Conservation (phyloP, 169 alveolate genomes). For the Plasmodium knowlesi region DNA sequence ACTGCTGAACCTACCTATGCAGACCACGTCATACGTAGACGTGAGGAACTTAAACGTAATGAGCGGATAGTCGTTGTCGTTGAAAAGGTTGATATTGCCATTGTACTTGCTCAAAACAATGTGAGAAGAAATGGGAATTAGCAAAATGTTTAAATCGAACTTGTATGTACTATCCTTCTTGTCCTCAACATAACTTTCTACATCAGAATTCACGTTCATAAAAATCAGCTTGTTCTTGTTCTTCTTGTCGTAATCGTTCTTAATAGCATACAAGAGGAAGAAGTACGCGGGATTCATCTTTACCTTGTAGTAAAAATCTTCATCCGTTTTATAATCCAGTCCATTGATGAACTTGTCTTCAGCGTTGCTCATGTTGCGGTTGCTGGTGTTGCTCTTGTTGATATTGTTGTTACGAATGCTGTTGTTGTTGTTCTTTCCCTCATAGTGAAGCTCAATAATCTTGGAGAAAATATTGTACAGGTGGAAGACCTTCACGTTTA, state of each 20-base stretch:
- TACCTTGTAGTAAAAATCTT: slow-evolving; percentile 49
- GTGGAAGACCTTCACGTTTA: slow-evolving; percentile 49
- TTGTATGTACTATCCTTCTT: slow-evolving; percentile 27
- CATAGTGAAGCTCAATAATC: slow-evolving; percentile 46
- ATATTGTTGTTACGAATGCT: not conserved
- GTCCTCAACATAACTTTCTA: slow-evolving; percentile 62
- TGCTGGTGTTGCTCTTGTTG: not conserved
- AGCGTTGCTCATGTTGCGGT: not conserved
- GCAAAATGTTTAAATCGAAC: slow-evolving; percentile 19
- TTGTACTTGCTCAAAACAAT: slow-evolving; percentile 22
- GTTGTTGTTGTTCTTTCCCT: not conserved
- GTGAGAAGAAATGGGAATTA: slow-evolving; percentile 49
- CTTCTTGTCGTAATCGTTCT: slow-evolving; percentile 65
- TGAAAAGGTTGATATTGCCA: slow-evolving; percentile 48
- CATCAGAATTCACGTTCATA: slow-evolving; percentile 58
- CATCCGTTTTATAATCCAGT: slow-evolving; percentile 41
- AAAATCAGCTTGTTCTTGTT: slow-evolving; percentile 54
- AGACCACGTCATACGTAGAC: slow-evolving; percentile 28
- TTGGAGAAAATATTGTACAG: slow-evolving; percentile 58
- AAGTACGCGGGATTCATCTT: slow-evolving; percentile 51
- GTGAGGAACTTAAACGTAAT: slow-evolving; percentile 52
- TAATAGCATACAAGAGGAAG: slow-evolving; percentile 58
- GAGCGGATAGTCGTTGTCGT: slow-evolving; percentile 60
- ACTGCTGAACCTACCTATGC: slow-evolving; percentile 74
- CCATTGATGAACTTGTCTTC: slow-evolving; percentile 3